A percentile compares a stretch with the other conserved stretches of the same genome.
phyloP scores from a whole-genome alignment of 225 moss, liverwort and hornwort species.

The Thuidium tamariscinum region DNA sequence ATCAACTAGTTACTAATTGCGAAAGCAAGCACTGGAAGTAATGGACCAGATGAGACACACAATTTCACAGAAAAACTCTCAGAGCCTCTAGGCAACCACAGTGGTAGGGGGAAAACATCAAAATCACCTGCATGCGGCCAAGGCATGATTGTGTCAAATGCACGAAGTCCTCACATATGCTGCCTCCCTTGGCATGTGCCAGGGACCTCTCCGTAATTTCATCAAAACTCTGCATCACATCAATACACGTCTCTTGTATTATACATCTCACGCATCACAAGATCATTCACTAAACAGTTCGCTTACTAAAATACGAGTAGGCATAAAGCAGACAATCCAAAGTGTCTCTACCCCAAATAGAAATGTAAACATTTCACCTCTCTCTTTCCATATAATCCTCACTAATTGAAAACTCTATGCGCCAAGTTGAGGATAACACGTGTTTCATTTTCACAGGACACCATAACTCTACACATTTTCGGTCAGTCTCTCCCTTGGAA shows the following conservation, averaged over 20 bases:
- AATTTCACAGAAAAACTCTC: neutral
- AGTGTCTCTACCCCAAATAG: neutral
- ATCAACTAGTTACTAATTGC: neutral
- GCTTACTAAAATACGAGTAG: neutral
- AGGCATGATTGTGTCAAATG: conserved; percentile 65
- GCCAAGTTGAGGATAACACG: neutral
- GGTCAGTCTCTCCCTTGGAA: neutral
- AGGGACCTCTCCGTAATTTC: conserved; percentile 71
- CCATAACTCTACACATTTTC: neutral
- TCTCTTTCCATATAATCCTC: neutral
- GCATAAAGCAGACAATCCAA: neutral
- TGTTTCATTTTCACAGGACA: neutral
- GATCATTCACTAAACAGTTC: neutral
- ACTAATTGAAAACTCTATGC: neutral
- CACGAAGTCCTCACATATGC: conserved; percentile 60
- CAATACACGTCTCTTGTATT: neutral
- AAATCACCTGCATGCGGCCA: conserved; percentile 59
- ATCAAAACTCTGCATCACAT: conserved; percentile 71
- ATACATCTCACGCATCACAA: neutral
- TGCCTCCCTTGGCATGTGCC: conserved; percentile 32
- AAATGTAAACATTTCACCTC: neutral
- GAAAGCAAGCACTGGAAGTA: neutral
- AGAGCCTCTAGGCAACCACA: neutral
- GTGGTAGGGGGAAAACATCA: neutral
- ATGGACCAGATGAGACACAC: neutral